These are phyloP conservation scores for Dryas drummondii DNA, from an alignment of 306 rosid species.

Conservation along the genomic window DNA sequence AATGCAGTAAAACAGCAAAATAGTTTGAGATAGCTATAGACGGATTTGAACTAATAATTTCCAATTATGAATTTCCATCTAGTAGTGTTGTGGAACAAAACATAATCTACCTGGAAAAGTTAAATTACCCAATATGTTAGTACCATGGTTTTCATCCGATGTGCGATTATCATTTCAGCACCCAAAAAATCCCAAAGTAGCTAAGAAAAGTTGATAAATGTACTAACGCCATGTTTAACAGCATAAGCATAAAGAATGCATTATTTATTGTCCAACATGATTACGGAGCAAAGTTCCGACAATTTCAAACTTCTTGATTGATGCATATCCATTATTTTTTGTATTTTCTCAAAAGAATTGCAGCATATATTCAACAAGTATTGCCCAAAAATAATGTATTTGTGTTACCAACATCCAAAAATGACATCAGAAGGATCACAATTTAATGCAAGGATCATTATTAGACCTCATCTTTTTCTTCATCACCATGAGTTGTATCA, in stretches of 20 bases:
- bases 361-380: not conserved
- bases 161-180: not conserved
- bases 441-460: slow-evolving; percentile 7
- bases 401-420: slow-evolving; percentile 19
- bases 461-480: slow-evolving; percentile 56
- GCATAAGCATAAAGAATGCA: not conserved
- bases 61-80: not conserved
- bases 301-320: not conserved
- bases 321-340: not conserved
- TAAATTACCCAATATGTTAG: not conserved
- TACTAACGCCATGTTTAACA: not conserved
- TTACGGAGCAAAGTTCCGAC: not conserved
- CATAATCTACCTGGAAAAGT: not conserved
- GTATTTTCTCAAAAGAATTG: not conserved
- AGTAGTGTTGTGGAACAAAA: not conserved
- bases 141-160: not conserved
- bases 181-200: not conserved
- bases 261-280: not conserved
- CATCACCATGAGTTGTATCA: slow-evolving; percentile 38
- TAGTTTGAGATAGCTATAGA: not conserved
- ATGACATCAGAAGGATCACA: not conserved
- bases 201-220: not conserved
- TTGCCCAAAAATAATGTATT: not conserved
- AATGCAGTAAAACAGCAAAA: not conserved
- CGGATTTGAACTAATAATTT: not conserved